phyloP scores from a whole-genome alignment of 805 yeast genomes.

The Nakazawaea wyomingensis region DNA sequence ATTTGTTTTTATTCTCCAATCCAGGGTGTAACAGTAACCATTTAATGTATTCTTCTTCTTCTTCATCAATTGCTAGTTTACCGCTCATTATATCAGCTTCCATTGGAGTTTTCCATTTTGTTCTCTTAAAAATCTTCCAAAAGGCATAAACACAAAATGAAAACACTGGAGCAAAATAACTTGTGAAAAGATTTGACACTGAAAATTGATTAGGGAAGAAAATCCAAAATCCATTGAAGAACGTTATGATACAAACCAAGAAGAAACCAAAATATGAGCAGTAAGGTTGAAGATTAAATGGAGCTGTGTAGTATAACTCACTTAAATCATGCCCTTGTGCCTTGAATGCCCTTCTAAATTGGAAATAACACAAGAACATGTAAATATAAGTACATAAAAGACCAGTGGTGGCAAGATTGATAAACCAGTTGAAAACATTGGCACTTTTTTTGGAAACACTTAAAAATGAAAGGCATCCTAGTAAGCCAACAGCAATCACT shows the following conservation, averaged over 20 bases:
- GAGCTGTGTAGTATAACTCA: conserved; percentile 34
- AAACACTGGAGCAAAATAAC: conserved; percentile 48
- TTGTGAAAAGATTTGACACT: conserved; percentile 46
- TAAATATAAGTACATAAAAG: conserved; percentile 58
- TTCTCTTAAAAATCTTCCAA: conserved; percentile 49
- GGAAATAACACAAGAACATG: conserved; percentile 53
- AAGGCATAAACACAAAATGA: conserved; percentile 41
- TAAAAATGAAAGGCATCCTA: conserved; percentile 41
- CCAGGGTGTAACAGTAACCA: conserved; percentile 7
- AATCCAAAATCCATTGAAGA: conserved; percentile 64
- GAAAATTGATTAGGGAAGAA: conserved; percentile 67
- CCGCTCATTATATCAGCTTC: conserved; percentile 54
- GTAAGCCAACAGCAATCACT: conserved; percentile 33
- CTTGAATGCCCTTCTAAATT: conserved; percentile 55
- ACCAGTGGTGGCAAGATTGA: conserved; percentile 65
- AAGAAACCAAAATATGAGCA: conserved; percentile 44
- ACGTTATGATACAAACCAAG: conserved; percentile 45
- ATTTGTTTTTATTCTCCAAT: conserved; percentile 4
- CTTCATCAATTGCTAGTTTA: conserved; percentile 52
- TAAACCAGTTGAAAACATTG: conserved; percentile 65
- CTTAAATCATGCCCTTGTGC: conserved; percentile 46
- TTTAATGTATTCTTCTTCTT: conserved; percentile 31
- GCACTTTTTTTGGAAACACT: conserved; percentile 53
- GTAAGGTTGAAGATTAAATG: conserved; percentile 55
- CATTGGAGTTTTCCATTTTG: conserved; percentile 37